These are phyloP conservation scores for Neofusicoccum umdonicola DNA, from an alignment of 2,329 filamentous ascomycete genomes.

Conservation along the genomic window DNA sequence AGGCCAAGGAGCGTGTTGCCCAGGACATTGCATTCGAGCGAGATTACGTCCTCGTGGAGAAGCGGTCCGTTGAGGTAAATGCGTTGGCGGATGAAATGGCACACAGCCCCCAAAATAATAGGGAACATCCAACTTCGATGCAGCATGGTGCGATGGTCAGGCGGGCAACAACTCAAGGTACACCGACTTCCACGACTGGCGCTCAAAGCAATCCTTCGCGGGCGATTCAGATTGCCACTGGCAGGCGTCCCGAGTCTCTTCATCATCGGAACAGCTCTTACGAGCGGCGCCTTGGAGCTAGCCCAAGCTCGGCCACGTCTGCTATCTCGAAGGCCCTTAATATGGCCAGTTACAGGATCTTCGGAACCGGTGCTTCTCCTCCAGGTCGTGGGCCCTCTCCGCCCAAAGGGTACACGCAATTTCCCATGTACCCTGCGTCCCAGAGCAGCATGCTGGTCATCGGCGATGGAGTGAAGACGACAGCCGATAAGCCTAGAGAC, in stretches of 20 bases:
- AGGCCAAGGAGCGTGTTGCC: constrained; percentile 64
- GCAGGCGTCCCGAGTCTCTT: constrained; percentile 58
- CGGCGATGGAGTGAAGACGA: constrained; percentile 61
- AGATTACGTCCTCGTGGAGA: constrained; percentile 95
- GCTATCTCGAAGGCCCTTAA: constrained; percentile 94
- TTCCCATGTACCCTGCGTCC: constrained; percentile 77
- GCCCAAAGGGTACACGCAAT: constrained; percentile 73
- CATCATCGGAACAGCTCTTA: constrained; percentile 78
- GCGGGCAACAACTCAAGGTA: constrained; percentile 74
- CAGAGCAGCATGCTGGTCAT: constrained; percentile 63
- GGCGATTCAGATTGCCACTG: constrained; percentile 70
- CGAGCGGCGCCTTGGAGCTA: constrained; percentile 72
- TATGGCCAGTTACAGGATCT: constrained; percentile 77
- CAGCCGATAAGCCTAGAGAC: constrained; percentile 55
- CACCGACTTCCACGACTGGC: constrained; percentile 66
- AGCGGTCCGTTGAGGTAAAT: constrained; percentile 92
- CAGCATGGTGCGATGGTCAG: constrained; percentile 66
- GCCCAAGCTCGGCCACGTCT: constrained; percentile 76
- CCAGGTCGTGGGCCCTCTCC: constrained; percentile 65
- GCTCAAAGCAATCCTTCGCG: constrained; percentile 68
- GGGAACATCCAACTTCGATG: constrained; percentile 48
- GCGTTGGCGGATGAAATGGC: constrained; percentile 94
- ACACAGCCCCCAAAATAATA: constrained; percentile 65
- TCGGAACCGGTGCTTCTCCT: constrained; percentile 68
- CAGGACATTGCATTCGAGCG: constrained; percentile 88